phyloP scores from a whole-genome alignment of 2,329 filamentous ascomycete species.

The Trichophyton rubrum region DNA sequence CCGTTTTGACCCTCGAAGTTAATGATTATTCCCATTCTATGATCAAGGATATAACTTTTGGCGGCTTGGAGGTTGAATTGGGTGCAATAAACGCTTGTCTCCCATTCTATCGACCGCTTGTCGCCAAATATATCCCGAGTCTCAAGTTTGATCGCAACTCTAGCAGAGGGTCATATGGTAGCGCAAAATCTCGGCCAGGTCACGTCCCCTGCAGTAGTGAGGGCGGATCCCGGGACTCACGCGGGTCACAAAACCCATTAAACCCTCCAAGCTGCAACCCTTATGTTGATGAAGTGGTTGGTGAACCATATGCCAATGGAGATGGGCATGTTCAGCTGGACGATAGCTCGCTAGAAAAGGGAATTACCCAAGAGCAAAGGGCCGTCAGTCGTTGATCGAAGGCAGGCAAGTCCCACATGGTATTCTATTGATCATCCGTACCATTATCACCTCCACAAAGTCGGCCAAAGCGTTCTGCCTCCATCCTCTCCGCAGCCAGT shows the following conservation, averaged over 20 bases:
- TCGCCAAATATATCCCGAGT: not conserved
- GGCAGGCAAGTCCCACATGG: not conserved
- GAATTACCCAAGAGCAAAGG: not conserved
- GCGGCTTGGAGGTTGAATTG: not conserved
- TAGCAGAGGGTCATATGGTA: not conserved
- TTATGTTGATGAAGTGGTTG: not conserved
- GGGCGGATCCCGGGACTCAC: not conserved
- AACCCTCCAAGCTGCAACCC: not conserved
- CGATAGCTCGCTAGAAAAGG: not conserved
- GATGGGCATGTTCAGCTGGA: not conserved
- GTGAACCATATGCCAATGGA: not conserved
- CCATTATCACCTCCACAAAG: not conserved
- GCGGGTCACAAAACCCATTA: not conserved
- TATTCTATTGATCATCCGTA: no score
- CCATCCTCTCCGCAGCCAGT: not conserved
- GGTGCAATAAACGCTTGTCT: conserved; percentile 4
- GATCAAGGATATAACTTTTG: not conserved
- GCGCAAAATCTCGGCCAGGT: not conserved
- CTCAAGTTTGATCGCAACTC: not conserved
- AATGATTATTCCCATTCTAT: not conserved
- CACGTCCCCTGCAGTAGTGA: not conserved
- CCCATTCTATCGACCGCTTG: conserved; percentile 1
- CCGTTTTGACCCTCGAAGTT: not conserved
- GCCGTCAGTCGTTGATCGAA: not conserved
- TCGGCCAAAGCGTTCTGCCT: not conserved